Percentiles rank a stretch among this genome's conserved stretches.
Evolutionary conservation across 2,329 filamentous ascomycete genomes (phyloP).

Genomic region (Ophiocordyceps australis): DNA sequence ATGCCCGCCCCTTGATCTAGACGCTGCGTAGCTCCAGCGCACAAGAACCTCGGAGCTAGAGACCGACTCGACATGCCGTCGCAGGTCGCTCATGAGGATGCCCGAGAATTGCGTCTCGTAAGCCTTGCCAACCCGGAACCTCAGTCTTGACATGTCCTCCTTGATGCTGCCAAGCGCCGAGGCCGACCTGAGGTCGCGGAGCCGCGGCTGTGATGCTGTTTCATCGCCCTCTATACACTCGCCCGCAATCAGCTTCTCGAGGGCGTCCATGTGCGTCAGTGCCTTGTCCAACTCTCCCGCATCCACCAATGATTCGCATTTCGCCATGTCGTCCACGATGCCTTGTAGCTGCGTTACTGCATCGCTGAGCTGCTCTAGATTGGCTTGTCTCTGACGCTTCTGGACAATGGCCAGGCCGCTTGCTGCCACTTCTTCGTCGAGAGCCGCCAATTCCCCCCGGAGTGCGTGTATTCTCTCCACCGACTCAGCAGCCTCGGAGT

Average conservation of each 20-base stretch:
- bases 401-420: slow-evolving; percentile 75
- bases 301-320: slow-evolving; percentile 69
- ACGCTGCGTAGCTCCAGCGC: slow-evolving; percentile 66
- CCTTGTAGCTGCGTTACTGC: slow-evolving; percentile 69
- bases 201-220: no score
- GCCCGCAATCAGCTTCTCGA: slow-evolving; percentile 70
- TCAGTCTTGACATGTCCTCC: slow-evolving; percentile 56
- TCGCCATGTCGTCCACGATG: slow-evolving; percentile 56
- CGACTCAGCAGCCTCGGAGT: slow-evolving; percentile 82
- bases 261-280: slow-evolving; percentile 54
- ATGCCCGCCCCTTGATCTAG: slow-evolving; percentile 50
- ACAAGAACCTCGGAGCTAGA: slow-evolving; percentile 57
- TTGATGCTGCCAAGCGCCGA: slow-evolving; percentile 67
- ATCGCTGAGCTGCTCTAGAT: slow-evolving; percentile 64
- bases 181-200: slow-evolving; percentile 57
- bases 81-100: slow-evolving; percentile 61
- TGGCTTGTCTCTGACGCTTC: slow-evolving; percentile 65
- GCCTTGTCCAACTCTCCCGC: slow-evolving; percentile 69
- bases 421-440: slow-evolving; percentile 77
- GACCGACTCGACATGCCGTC: slow-evolving; percentile 60
- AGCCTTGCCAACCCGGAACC: slow-evolving; percentile 67
- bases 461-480: slow-evolving; percentile 71
- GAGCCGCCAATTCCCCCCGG: slow-evolving; percentile 56
- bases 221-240: slow-evolving; percentile 25
- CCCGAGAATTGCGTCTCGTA: slow-evolving; percentile 71